Percentiles rank a stretch among this genome's conserved stretches.
Evolutionary conservation across 2,329 filamentous ascomycete species (phyloP).

Genomic region (Hortaea werneckii): DNA sequence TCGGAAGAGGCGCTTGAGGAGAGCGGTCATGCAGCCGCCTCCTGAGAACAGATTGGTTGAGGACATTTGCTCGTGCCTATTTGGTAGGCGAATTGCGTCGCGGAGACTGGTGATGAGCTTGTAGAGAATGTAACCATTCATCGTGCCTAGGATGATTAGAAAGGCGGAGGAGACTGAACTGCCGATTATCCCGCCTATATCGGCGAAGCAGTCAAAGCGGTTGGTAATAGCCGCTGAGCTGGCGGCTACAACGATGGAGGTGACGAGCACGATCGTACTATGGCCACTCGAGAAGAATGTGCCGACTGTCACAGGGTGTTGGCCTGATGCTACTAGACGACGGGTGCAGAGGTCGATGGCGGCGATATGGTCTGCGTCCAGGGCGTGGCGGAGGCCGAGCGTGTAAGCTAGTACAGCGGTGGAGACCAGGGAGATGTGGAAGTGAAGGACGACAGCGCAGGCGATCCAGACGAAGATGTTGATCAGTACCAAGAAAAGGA

Average conservation of each 20-base stretch:
- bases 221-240: conserved; percentile 74
- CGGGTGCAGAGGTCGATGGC: conserved; percentile 95
- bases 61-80: conserved; percentile 31
- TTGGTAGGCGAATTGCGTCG: conserved; percentile 43
- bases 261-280: conserved; percentile 84
- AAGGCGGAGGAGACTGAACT: conserved; percentile 78
- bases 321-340: conserved; percentile 73
- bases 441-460: conserved; percentile 44
- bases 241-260: conserved; percentile 82
- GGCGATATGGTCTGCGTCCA: conserved; percentile 88
- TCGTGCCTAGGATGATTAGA: conserved; percentile 67
- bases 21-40: conserved; percentile 59
- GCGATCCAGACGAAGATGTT: conserved; percentile 51
- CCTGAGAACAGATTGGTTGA: conserved; percentile 69
- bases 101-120: conserved; percentile 62
- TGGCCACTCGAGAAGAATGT: conserved; percentile 92
- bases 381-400: conserved; percentile 79
- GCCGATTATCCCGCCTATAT: conserved; percentile 78
- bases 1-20: conserved; percentile 68
- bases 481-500: conserved; percentile 41
- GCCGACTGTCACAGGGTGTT: conserved; percentile 80
- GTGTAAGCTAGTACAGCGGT: conserved; percentile 80
- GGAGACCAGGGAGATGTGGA: conserved; percentile 51
- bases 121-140: conserved; percentile 78
- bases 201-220: conserved; percentile 69